Conservation (phyloP, 306 rosid genomes). For the Astragalus glycyphyllos region DNA sequence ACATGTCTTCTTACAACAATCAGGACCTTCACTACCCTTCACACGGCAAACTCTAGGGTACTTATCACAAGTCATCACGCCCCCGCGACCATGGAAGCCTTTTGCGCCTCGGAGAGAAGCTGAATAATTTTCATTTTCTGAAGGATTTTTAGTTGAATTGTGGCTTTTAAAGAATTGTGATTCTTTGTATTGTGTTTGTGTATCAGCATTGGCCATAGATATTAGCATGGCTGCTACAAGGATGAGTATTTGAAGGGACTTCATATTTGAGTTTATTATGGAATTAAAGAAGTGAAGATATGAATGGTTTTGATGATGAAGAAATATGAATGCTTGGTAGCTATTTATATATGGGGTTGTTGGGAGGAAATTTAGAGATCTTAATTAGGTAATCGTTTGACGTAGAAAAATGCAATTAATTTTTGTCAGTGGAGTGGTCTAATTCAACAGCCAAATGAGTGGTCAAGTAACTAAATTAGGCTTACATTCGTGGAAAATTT, state of each 20-base stretch:
- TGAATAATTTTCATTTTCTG: constrained; percentile 14
- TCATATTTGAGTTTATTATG: constrained; percentile 34
- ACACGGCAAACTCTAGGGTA: constrained; percentile 56
- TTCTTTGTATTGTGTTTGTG: constrained; percentile 38
- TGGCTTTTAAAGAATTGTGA: constrained; percentile 9
- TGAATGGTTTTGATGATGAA: constrained; percentile 27
- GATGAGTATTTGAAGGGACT: constrained; percentile 35
- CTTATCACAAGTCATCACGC: constrained; percentile 54
- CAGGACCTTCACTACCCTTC: constrained; percentile 53
- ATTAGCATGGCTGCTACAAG: constrained; percentile 39
- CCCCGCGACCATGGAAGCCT: constrained; percentile 31
- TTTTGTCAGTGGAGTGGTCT: constrained; percentile 40
- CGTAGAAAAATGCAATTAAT: background rate
- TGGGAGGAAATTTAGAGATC: too few species aligned
- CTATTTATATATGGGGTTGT: constrained; percentile 25
- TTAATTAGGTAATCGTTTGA: background rate
- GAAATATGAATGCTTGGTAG: constrained; percentile 1
- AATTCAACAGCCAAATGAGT: constrained; percentile 36
- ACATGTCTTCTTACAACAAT: constrained; percentile 65
- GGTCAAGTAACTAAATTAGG: constrained; percentile 48
- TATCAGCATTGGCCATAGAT: constrained; percentile 43
- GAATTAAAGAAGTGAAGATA: background rate
- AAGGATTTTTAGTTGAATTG: constrained; percentile 14
- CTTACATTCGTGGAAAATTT: constrained; percentile 9
- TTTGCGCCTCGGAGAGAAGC: constrained; percentile 39